Evolutionary conservation across 805 yeast genomes (phyloP), one percentile per base, ranked within the genome.

Genomic region (Blastobotrys americana): DNA sequence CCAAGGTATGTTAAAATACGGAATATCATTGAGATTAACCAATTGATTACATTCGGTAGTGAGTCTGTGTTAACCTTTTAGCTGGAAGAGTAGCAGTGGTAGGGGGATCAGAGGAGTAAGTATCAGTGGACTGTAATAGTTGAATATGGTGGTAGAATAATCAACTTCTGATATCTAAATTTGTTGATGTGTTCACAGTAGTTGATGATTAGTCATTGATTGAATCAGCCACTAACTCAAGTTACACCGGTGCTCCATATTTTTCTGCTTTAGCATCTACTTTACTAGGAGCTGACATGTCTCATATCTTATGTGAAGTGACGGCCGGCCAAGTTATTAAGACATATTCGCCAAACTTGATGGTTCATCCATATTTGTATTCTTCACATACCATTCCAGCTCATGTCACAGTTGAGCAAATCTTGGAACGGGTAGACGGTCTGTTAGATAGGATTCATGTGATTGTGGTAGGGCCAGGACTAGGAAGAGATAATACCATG

Each of bases 201-300:
- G 8, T 25, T 25, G 10, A 8, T 10, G 36, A 10, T 34, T 13
- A 8, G 20, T 16, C 16, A 31, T 6, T 19, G 28, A 16, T 27
- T 17, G 27, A 21, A 37, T 35, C 13, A 27, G 13, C 13, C 33
- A 42, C 53, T 53, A 44, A 52, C 51, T 42, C 3, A 15, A 67
- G 72, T 61, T 90, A 88, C 61, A 89, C 97, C 0, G 98, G 98
- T 0, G 98, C 98, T 0, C 97, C 97, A 1, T 93, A 72, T 63
- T 93, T 93, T 61, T 75, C 95, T 28, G 84, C 94, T 3, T 82
- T 84, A 60, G 84, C 96, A 1, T 77, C 95, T 1, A 84, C 95
- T 2, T 65, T 83, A 31, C 72, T 82, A 41, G 98, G 98, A 0
- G 82, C 88, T 43, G 98, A 90, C 60, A 70, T 93, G 67, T 76